Conservation (phyloP, 192 early-diverging fungal genomes). For the Paraglomus occultum region DNA sequence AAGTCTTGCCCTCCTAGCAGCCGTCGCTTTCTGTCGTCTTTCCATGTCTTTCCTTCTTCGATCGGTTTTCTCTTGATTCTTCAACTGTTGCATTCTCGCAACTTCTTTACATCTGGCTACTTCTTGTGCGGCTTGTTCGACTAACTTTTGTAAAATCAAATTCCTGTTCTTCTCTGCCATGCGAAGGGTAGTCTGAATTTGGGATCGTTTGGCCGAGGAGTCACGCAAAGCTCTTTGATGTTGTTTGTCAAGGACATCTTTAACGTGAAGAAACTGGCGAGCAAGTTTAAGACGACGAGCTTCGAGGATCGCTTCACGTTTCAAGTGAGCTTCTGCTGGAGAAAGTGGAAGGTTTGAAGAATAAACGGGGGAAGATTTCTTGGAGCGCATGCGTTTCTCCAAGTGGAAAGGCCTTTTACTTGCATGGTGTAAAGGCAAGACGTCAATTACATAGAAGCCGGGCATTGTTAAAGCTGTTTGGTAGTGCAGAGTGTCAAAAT, state of each 20-base stretch:
- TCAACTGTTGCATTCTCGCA: conserved; percentile 28
- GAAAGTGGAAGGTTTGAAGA: not conserved
- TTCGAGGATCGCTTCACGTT: conserved; percentile 31
- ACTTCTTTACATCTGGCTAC: conserved; percentile 34
- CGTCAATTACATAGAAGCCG: conserved; percentile 54
- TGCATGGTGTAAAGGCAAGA: conserved; percentile 42
- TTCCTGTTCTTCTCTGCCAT: conserved; percentile 30
- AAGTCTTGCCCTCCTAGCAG: conserved; percentile 28
- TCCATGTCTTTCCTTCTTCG: conserved; percentile 24
- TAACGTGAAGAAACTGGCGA: conserved; percentile 25
- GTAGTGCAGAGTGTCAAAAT: too few species aligned
- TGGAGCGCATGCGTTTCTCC: conserved; percentile 39
- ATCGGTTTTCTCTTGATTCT: conserved; percentile 30
- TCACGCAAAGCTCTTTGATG: conserved; percentile 22
- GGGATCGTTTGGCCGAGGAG: conserved; percentile 24
- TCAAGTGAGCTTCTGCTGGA: conserved; percentile 25
- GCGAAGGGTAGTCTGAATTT: conserved; percentile 24
- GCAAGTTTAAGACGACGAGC: conserved; percentile 29
- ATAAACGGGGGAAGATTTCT: conserved; percentile 22
- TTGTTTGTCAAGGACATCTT: conserved; percentile 25
- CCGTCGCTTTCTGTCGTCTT: conserved; percentile 24
- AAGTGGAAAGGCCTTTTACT: conserved; percentile 51
- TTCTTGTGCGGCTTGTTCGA: conserved; percentile 27
- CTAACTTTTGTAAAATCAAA: conserved; percentile 23
- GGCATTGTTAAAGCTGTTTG: conserved; percentile 30